Evolutionary conservation across 169 alveolate genomes (phyloP), one percentile per base, ranked within the genome.

Genomic region (Cryptosporidium bovis): DNA sequence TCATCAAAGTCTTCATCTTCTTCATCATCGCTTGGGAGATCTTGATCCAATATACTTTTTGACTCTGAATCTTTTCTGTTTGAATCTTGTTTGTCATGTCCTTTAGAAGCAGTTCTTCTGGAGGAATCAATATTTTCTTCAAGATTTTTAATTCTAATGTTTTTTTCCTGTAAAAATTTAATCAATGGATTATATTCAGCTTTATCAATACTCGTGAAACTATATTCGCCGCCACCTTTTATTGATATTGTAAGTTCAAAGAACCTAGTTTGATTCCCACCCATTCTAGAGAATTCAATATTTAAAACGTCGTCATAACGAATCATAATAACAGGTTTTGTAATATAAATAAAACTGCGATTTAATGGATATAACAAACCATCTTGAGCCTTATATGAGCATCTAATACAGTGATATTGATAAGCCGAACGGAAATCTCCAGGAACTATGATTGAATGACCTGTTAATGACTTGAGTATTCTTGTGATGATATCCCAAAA

Each of bases 301-400:
- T 95, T 93, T n/a, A 95, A 94, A 60, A 98, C 95, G 55, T 96
- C 98, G 60, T 96, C 98, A 91, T 93, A 95, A 48, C 97, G 93
- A 83, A 98, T 95, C 92, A 96, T 94, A 31, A 96, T 94, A 51
- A 98, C 99, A 29, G 99, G 99, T 89, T 98, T 98, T 67, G 95
- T 96, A 48, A 98, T 96, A 93, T 96, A 98, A 34, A 98, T 93
- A 64, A 98, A 92, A 51, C 97, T 93, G 64, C 97, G 97, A 90
- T 95, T 95, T 67, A 98, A 94, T 15, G 99, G 99, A 83, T 96
- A 98, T 46, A 98, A 91, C 65, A 94, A 97, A 15, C 99, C 99
- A 82, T 97, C 97, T 46, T 95, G 94, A 3, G 99, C 99, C 85
- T 96, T 96, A 85, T 96, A 96, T 53, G 99, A 96, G 92, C 99